phyloP scores from a whole-genome alignment of 2,329 filamentous ascomycete species.

The Ophiocordyceps sinensis region DNA sequence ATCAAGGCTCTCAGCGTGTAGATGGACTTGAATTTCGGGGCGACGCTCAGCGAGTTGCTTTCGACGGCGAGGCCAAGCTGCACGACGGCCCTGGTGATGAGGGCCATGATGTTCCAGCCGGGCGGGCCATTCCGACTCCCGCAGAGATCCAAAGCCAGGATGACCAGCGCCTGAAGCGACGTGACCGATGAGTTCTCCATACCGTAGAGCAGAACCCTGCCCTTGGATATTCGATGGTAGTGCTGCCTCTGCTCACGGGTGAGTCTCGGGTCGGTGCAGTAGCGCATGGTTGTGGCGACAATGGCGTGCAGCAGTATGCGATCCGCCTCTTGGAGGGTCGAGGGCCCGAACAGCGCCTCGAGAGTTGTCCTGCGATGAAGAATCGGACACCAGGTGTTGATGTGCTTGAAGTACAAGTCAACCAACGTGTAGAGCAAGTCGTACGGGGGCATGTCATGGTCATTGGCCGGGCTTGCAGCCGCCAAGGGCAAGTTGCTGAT shows the following conservation, averaged over 20 bases:
- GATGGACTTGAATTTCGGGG: constrained; percentile 70
- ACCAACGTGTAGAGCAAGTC: constrained; percentile 59
- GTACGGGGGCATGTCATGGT: constrained; percentile 60
- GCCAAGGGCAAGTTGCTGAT: constrained; percentile 33
- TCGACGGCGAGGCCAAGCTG: constrained; percentile 79
- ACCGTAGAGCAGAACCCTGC: constrained; percentile 74
- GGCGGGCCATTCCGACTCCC: constrained; percentile 82
- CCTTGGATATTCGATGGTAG: constrained; percentile 71
- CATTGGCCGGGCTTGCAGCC: constrained; percentile 17
- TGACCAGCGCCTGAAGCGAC: constrained; percentile 73
- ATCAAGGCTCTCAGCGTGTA: constrained; percentile 80
- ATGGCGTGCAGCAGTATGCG: constrained; percentile 76
- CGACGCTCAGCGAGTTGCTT: constrained; percentile 61
- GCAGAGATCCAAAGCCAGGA: constrained; percentile 70
- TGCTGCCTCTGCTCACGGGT: constrained; percentile 58
- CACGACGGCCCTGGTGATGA: constrained; percentile 79
- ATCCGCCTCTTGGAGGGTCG: constrained; percentile 65
- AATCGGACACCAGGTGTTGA: constrained; percentile 79
- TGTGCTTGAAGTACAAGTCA: constrained; percentile 65
- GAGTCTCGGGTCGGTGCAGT: constrained; percentile 62
- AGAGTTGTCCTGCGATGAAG: constrained; percentile 73
- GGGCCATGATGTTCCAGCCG: constrained; percentile 79
- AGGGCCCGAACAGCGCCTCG: constrained; percentile 66
- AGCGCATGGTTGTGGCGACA: constrained; percentile 74
- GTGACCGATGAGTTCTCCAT: constrained; percentile 84